Evolutionary conservation across 495 filamentous ascomycete species (phyloP), one percentile per base, ranked within the genome.

Genomic region (Glonium stellatum): DNA sequence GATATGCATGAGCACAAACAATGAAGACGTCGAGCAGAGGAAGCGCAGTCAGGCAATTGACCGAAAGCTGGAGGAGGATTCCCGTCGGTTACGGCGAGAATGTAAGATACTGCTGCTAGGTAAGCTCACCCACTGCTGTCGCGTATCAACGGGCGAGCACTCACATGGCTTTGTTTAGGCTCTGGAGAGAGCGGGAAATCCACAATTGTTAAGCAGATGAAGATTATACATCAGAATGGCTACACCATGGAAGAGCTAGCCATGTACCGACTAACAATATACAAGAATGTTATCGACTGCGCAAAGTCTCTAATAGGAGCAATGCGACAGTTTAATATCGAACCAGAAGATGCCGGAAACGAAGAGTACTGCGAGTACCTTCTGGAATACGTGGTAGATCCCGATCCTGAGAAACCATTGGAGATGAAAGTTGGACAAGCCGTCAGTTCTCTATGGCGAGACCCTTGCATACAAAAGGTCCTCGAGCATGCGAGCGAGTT

Each of bases 201-300:
- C 51, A 98, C 93, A 4, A 97, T 97, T 64, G 93, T 98, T 62
- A 97, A 97, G 73, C 93, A 97, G 79, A 98, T 97, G 93, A 98
- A 98, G 76, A 97, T 98, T 69, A 97, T 97, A 65, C 93, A 97
- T 69, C 88, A 97, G 68, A 95, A 95, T 75, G 93, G 93, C 58
- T 98, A 97, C 72, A 87, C 88, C 1, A 80, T 86, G 60, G 91
- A 97, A 64, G 93, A 98, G 71, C 81, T 97, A 54, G 86, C 85
- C 51, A 82, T 95, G 66, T 97, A 98, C 75, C 88, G 93, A 42
- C 82, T 95, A 53, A 97, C 92, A 31, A 89, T 98, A 42, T 98
- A 95, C 79, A 97, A 97, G 77, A 98, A 98, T 72, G 79, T 98
- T 8, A 79, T 97, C 54, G 93, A 98, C 75, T 98, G 93, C 79